Conservation (phyloP, 225 moss, liverwort and hornwort genomes). For the Physcomitrellopsis africana region DNA sequence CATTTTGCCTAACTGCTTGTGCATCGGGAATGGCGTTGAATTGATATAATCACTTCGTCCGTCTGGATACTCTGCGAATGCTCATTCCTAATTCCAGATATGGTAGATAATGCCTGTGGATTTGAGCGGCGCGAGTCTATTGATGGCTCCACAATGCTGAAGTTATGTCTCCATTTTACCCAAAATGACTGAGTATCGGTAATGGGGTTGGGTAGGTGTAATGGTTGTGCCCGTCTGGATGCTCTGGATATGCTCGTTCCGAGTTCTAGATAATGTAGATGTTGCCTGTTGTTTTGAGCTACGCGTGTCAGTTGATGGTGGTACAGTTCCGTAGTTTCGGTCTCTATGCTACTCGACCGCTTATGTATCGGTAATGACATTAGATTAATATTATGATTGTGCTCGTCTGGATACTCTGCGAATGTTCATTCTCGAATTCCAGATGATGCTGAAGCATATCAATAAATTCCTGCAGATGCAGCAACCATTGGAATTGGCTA, state of each 20-base stretch:
- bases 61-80: neutral
- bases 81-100: too few relatives aligned
- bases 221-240: too few relatives aligned
- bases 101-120: too few relatives aligned
- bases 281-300: neutral
- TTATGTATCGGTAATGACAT: neutral
- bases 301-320: neutral
- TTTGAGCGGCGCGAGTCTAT: neutral
- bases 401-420: neutral
- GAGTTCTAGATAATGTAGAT: too few relatives aligned
- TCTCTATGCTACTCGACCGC: neutral
- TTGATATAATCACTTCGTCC: neutral
- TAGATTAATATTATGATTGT: neutral
- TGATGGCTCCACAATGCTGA: neutral
- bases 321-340: neutral
- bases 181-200: neutral
- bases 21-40: too few relatives aligned
- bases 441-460: neutral
- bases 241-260: too few relatives aligned
- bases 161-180: neutral
- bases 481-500: slow-evolving; percentile 55
- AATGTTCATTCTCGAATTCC: too few relatives aligned
- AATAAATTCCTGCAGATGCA: slow-evolving; percentile 26
- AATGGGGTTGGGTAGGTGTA: neutral
- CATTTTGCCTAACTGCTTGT: neutral